Percentiles rank a stretch among this genome's conserved stretches.
Conservation (phyloP, 2,329 filamentous ascomycete species). For the Fusarium penzigii region DNA sequence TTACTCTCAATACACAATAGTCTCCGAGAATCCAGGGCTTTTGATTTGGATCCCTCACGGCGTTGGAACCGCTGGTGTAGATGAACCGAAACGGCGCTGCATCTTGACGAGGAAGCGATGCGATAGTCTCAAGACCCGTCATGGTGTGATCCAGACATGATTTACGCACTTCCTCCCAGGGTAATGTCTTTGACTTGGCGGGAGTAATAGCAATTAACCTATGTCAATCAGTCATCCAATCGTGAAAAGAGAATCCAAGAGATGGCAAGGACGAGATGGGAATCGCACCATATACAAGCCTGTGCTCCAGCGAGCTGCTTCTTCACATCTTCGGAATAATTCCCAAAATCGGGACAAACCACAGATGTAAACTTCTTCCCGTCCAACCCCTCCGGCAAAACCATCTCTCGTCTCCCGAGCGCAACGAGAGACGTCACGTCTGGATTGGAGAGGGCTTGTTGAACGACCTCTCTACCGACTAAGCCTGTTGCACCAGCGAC, state of each 20-base stretch:
- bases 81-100: constrained; percentile 45
- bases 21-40: constrained; percentile 39
- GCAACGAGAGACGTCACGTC: constrained; percentile 43
- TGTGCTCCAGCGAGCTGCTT: constrained; percentile 41
- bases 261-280: no score
- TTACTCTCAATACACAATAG: constrained; percentile 50
- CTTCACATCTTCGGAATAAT: constrained; percentile 42
- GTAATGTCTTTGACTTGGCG: constrained; percentile 29
- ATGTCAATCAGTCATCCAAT: background rate
- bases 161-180: constrained; percentile 38
- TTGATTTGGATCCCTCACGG: constrained; percentile 47
- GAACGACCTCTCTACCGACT: constrained; percentile 44
- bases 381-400: constrained; percentile 30
- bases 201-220: constrained; percentile 45
- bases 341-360: constrained; percentile 40
- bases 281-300: constrained; percentile 45
- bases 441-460: constrained; percentile 40
- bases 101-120: constrained; percentile 22
- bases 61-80: constrained; percentile 48
- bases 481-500: constrained; percentile 45
- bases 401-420: constrained; percentile 40
- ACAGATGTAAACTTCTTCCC: constrained; percentile 42
- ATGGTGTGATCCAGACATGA: constrained; percentile 41
- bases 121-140: constrained; percentile 37
- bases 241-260: no score